Evolutionary conservation across 306 rosid species (phyloP), one percentile per base, ranked within the genome.

Genomic region (Neltuma alba): DNA sequence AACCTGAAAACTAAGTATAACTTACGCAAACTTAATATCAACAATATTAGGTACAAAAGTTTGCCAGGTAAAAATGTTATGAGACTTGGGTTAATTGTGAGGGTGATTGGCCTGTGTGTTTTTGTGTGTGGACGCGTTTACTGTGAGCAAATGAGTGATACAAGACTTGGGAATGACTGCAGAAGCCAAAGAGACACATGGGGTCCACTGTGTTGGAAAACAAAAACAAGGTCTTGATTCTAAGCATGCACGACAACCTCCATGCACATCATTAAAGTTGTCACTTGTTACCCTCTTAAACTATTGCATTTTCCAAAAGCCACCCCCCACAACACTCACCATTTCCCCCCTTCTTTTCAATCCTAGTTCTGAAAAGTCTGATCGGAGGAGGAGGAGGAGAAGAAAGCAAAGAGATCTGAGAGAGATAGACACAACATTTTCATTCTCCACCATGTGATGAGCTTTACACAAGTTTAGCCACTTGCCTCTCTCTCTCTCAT

Each of bases 131-230:
- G 8, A 42, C 9, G 47, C 75, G 64, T 66, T 76, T 77, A 76
- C 57, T 70, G 60, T 28, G 37, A 80, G 61, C 74, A 78, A 84
- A 82, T 78, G 47, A 79, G n/a, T 81, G 57, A 61, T 50, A 72
- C 36, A 20, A 45, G 86, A 79, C 74, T 66, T 63, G 27, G 71
- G 81, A 72, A 80, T 80, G 77, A 71, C 74, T 81, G 61, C 31
- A 31, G 55, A 50, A 36, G 25, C 7, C 9, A 70, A 68, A 70
- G 76, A 14, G 78, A 86, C 92, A 89, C 4, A 75, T 28, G 91
- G 93, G 86, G 86, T 38, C 92, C 89, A 16, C 38, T 37, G 9
- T 85, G 87, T 83, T 89, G 91, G 91, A 80, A n/a, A 81, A 58
- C 77, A 52, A 50, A 70, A 64, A 80, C 78, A 84, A 64, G 81